phyloP scores from a whole-genome alignment of 768 basidiomycete genomes.

The Lactifluus rugatus region DNA sequence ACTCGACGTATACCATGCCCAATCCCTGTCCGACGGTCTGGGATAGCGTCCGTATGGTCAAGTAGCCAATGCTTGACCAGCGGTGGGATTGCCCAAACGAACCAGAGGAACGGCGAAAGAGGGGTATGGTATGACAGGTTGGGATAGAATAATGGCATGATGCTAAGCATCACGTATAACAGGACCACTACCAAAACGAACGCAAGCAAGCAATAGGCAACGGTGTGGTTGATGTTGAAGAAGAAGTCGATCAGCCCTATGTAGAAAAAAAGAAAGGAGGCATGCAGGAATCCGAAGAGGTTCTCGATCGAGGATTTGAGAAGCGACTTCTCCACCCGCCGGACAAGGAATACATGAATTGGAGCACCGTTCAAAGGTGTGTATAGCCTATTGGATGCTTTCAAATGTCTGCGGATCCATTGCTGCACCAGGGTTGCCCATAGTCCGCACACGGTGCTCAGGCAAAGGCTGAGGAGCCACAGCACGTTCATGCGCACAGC shows the following conservation, averaged over 20 bases:
- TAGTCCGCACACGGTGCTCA: neutral
- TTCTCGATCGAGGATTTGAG: conserved; percentile 32
- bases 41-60: neutral
- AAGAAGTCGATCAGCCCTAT: neutral
- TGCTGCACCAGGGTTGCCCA: neutral
- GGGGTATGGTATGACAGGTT: neutral
- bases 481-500: neutral
- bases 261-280: neutral
- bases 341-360: no score
- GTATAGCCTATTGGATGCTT: no score
- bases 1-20: neutral
- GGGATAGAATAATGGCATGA: neutral
- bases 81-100: neutral
- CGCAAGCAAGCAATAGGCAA: neutral
- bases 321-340: conserved; percentile 25
- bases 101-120: neutral
- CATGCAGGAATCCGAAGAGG: conserved; percentile 20
- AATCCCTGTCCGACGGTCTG: neutral
- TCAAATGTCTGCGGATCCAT: neutral
- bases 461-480: neutral
- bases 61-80: neutral
- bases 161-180: neutral
- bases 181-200: neutral
- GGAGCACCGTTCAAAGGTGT: no score
- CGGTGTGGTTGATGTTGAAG: neutral